A percentile compares a stretch with the other conserved stretches of the same genome.
These are phyloP conservation scores for Erigeron canadensis DNA, from an alignment of 129 eudicot species.

Conservation along the genomic window DNA sequence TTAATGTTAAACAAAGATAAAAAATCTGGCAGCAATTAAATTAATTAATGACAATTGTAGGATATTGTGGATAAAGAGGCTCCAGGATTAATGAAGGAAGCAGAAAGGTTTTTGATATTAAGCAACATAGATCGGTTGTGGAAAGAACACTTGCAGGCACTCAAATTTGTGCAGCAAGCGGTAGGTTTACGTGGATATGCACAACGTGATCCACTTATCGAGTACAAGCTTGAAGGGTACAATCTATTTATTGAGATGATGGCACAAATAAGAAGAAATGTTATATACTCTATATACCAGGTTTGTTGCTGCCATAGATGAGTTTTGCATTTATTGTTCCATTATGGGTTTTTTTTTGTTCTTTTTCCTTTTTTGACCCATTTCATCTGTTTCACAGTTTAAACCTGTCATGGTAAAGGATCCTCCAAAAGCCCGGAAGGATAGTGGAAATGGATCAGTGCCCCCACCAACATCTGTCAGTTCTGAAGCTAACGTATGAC, in stretches of 20 bases:
- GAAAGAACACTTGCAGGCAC: slow-evolving; percentile 99
- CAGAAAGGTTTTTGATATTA: slow-evolving; percentile 84
- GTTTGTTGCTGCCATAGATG: slow-evolving; percentile 21
- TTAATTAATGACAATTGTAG: slow-evolving; percentile 29
- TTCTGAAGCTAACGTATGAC: slow-evolving; percentile 44
- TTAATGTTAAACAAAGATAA: not conserved
- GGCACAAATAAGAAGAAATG: slow-evolving; percentile 98
- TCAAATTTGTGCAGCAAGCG: slow-evolving; percentile 98
- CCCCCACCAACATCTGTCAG: slow-evolving; percentile 53
- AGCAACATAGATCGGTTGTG: slow-evolving; percentile 96
- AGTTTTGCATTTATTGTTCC: not conserved
- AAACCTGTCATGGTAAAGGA: slow-evolving; percentile 82
- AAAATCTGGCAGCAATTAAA: not conserved
- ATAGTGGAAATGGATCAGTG: slow-evolving; percentile 53
- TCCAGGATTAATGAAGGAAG: slow-evolving; percentile 95
- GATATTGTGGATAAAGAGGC: slow-evolving; percentile 88
- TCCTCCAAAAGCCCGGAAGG: slow-evolving; percentile 42
- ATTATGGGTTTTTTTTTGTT: too few species aligned
- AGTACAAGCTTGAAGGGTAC: slow-evolving; percentile 99
- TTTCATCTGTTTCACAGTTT: slow-evolving; percentile 49
- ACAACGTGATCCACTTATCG: slow-evolving; percentile 97
- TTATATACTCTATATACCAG: slow-evolving; percentile 93
- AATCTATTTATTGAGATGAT: slow-evolving; percentile 98
- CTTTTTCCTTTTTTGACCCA: too few species aligned
- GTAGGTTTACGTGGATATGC: slow-evolving; percentile 99